A percentile compares a stretch with the other conserved stretches of the same genome.
These are phyloP conservation scores for Rhodotorula babjevae DNA, from an alignment of 768 basidiomycete species.

Conservation along the genomic window DNA sequence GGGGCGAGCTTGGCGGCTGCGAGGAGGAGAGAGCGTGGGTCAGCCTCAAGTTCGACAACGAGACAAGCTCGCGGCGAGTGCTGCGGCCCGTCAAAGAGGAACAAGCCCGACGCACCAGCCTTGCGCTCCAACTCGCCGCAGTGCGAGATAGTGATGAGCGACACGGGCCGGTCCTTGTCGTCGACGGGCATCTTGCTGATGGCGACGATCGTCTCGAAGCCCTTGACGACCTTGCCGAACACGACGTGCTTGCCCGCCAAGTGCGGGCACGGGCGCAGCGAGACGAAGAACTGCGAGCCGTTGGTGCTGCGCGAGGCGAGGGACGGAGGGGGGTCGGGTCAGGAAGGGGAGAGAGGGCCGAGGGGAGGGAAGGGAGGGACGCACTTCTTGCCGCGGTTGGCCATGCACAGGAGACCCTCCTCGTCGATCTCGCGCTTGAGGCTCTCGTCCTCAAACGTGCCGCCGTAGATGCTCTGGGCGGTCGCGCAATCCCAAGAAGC, in stretches of 20 bases:
- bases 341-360: background rate
- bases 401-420: constrained; percentile 78
- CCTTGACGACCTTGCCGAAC: constrained; percentile 50
- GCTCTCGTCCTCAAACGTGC: constrained; percentile 72
- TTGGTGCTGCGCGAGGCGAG: background rate
- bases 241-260: constrained; percentile 59
- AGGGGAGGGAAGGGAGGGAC: background rate
- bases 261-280: constrained; percentile 58
- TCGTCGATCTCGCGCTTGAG: constrained; percentile 61
- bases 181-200: constrained; percentile 66
- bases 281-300: constrained; percentile 68
- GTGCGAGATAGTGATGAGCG: constrained; percentile 64
- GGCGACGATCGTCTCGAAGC: constrained; percentile 54
- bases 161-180: constrained; percentile 65
- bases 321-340: background rate
- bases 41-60: background rate
- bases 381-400: constrained; percentile 60
- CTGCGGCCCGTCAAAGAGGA: no score
- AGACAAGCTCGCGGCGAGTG: no score
- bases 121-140: constrained; percentile 69
- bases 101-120: background rate
- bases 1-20: constrained; percentile 17
- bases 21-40: background rate
- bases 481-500: no score
- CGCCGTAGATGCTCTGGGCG: constrained; percentile 65